Evolutionary conservation across 1,284 basidiomycete species (phyloP), one percentile per base, ranked within the genome.

Genomic region (Gastroboletus turbinatus): DNA sequence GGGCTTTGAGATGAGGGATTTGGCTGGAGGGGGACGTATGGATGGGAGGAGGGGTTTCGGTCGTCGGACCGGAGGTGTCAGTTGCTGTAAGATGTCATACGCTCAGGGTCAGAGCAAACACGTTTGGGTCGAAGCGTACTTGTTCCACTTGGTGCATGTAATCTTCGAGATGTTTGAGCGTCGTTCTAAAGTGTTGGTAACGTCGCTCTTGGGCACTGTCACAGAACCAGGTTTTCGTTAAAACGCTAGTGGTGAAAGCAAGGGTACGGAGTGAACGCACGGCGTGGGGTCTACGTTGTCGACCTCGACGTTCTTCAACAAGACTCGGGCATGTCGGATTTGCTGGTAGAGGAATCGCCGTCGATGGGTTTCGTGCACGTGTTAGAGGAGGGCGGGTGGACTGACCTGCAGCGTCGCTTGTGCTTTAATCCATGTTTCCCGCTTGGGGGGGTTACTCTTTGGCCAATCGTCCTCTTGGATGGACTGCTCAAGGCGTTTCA

Each of bases 401-500:
- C 75, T 29, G 44, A 85, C 88, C 78, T 90, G 83, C 17, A 87
- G 64, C 32, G 77, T 76, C 17, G 77, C 77, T 59, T 82, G 79
- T 0, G 81, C 80, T 62, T 80, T 82, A 39, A 88, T 73, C 84
- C 83, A 87, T 1, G 76, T 70, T 46, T 72, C 67, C 44, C 72
- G 65, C n/a, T 70, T 67, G 46, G 62, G 58, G 1, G 66, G 60
- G 23, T 63, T 58, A n/a, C 67, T 68, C 36, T 71, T 70, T 6
- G 73, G 63, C 83, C 85, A 86, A 33, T 81, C 73, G 19, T 77
- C 73, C 13, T 76, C 75, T 7, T 77, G 69, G 0, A 82, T 73
- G 4, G 78, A 76, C 60, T 80, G 82, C 58, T 90, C 85, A 0
- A 92, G 75, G 53, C 83, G 72, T 44, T 80, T 76, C 8, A 90